Base-by-base conservation (phyloP, 345 rosid genomes). In the Sonneratia caseolaris region DNA sequence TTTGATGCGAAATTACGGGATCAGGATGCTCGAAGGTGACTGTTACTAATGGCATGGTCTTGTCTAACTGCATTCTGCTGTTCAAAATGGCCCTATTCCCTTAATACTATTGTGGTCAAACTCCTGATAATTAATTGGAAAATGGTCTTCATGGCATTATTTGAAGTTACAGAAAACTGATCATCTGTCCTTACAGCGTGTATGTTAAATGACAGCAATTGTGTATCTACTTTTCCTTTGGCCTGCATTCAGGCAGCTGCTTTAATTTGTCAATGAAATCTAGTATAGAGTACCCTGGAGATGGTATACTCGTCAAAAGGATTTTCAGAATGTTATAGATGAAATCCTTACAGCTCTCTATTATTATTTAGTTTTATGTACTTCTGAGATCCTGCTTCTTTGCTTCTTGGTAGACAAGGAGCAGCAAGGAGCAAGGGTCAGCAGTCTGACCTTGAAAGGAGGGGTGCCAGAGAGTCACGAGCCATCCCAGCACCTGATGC, bases 401-500 rank as follows among this genome's bases (percentile, higher is more conserved):
- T 77, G 61, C 45, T 64, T 56, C 48, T 68, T 78, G 38, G 61
- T 80, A 95, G 99, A 76, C 97, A 88, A 88, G 93, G 85, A 65
- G 91, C 86, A 57, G 79, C 79, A 74, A 96, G 84, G 74, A 86
- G 78, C 85, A 95, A 77, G 85, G 93, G 89, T 71, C 97, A 85
- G 79, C 83, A 84, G 77, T 79, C 76, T 65, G 89, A 87, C 65
- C 82, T 82, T 76, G 97, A 91, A 72, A 83, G 88, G 76, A 87
- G 84, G 82, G 95, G 90, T 78, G 71, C 76, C 43, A 92, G 86
- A 76, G 99, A 90, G 66, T 95, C 97, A 66, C 91, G 97, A 75
- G 99, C 99, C 19, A 76, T 92, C 70, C 97, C 97, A 45, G 97
- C 97, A 32, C 97, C 99, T 64, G 97, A 92, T 70, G 99, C 97